Evolutionary conservation across 345 rosid species (phyloP).

Genomic region (Luvunga scandens): DNA sequence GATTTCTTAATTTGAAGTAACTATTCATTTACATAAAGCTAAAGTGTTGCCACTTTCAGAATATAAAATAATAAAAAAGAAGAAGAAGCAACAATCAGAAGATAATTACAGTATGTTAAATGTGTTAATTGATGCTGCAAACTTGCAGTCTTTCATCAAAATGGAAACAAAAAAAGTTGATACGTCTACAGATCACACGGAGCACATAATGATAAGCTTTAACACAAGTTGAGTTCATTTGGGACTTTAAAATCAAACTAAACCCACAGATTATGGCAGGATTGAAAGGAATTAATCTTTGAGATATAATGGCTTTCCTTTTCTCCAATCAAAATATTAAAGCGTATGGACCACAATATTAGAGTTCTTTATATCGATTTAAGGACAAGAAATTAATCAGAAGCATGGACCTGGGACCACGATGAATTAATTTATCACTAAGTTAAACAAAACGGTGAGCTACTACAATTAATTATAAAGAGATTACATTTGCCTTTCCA

Average conservation of each 20-base stretch:
- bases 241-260: not conserved
- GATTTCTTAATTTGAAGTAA: no score
- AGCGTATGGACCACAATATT: not conserved
- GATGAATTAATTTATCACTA: not conserved
- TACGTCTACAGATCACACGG: not conserved
- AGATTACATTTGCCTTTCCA: not conserved
- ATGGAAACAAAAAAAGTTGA: not conserved
- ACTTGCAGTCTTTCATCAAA: not conserved
- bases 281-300: not conserved
- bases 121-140: not conserved
- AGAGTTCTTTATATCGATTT: not conserved
- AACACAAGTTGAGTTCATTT: not conserved
- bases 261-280: not conserved
- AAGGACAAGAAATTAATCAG: no score
- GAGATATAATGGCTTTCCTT: not conserved
- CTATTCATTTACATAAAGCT: no score
- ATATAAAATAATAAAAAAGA: no score
- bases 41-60: no score
- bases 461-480: not conserved
- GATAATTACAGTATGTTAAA: not conserved
- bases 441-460: not conserved
- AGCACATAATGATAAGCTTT: not conserved
- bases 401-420: not conserved
- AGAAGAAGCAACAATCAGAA: no score
- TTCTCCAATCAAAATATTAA: not conserved